Percentiles rank a stretch among this genome's conserved stretches.
Evolutionary conservation across 306 rosid species (phyloP).

Genomic region (Quercus ilex): DNA sequence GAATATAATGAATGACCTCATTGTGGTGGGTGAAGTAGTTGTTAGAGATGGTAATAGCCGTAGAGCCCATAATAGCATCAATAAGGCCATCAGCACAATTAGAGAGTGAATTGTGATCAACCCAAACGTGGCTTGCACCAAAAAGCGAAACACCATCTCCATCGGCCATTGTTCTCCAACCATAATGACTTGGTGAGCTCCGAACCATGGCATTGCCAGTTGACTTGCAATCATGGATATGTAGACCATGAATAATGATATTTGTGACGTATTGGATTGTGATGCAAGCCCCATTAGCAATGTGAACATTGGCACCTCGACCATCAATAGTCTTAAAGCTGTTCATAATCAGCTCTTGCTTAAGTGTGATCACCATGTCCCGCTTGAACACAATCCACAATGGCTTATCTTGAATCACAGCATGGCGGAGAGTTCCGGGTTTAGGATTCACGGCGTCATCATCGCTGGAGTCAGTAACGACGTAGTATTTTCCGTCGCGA

Average conservation of each 20-base stretch:
- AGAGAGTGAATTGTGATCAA: conserved; percentile 86
- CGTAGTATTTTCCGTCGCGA: conserved; percentile 78
- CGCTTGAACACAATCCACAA: conserved; percentile 95
- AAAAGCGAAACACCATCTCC: conserved; percentile 87
- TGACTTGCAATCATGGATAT: conserved; percentile 79
- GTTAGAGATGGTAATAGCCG: conserved; percentile 87
- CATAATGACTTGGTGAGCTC: conserved; percentile 86
- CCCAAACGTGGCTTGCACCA: conserved; percentile 84
- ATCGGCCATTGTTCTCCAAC: conserved; percentile 94
- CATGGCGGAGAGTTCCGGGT: conserved; percentile 91
- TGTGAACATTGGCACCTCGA: conserved; percentile 83
- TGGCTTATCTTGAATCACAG: conserved; percentile 80
- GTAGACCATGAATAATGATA: conserved; percentile 81
- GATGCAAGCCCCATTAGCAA: conserved; percentile 86
- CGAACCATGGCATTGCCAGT: conserved; percentile 98
- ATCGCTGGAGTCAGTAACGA: conserved; percentile 55
- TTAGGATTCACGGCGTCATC: conserved; percentile 71
- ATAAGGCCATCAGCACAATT: conserved; percentile 87
- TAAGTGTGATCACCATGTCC: conserved; percentile 90
- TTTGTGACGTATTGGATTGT: conserved; percentile 84
- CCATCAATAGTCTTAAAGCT: conserved; percentile 96
- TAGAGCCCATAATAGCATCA: conserved; percentile 91
- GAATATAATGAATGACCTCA: conserved; percentile 44
- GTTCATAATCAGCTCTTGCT: conserved; percentile 91
- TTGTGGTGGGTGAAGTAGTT: conserved; percentile 91